phyloP scores from a whole-genome alignment of 2,329 filamentous ascomycete species.

The Hypoxylon sp. region DNA sequence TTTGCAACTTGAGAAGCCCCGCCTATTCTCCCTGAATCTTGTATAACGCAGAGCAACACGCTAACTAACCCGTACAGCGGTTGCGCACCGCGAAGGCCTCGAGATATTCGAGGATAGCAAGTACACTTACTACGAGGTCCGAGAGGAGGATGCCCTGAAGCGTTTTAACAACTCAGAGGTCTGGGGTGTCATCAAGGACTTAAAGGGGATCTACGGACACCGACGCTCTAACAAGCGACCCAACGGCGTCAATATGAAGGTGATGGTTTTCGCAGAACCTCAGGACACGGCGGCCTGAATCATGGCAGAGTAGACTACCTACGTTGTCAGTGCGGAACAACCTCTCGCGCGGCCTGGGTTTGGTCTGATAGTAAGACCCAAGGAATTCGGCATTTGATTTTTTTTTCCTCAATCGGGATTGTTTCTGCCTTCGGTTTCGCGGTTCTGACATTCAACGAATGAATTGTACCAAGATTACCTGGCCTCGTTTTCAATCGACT shows the following conservation, averaged over 20 bases:
- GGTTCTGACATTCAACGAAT: too few relatives aligned
- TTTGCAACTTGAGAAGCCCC: not conserved
- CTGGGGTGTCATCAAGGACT: not conserved
- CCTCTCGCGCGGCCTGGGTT: too few relatives aligned
- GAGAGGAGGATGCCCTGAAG: slow-evolving; percentile 1
- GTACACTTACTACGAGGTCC: slow-evolving; percentile 40
- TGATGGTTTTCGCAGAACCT: not conserved
- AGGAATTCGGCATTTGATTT: not conserved
- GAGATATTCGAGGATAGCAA: slow-evolving; percentile 35
- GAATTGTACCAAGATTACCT: not conserved
- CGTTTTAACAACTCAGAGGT: not conserved
- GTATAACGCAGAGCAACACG: not conserved
- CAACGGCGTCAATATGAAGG: not conserved
- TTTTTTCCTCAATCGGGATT: not conserved
- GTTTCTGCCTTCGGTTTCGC: too few relatives aligned
- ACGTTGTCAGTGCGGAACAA: not conserved
- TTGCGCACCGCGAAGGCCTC: slow-evolving; percentile 24
- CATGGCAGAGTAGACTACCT: too few relatives aligned
- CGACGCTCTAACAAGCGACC: not conserved
- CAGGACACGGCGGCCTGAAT: too few relatives aligned
- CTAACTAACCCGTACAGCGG: slow-evolving; percentile 29
- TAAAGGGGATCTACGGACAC: not conserved
- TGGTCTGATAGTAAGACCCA: not conserved
- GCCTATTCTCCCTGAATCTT: not conserved
- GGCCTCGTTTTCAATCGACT: not conserved